phyloP scores from a whole-genome alignment of 2,329 filamentous ascomycete species.

The Epichloe gansuensis region DNA sequence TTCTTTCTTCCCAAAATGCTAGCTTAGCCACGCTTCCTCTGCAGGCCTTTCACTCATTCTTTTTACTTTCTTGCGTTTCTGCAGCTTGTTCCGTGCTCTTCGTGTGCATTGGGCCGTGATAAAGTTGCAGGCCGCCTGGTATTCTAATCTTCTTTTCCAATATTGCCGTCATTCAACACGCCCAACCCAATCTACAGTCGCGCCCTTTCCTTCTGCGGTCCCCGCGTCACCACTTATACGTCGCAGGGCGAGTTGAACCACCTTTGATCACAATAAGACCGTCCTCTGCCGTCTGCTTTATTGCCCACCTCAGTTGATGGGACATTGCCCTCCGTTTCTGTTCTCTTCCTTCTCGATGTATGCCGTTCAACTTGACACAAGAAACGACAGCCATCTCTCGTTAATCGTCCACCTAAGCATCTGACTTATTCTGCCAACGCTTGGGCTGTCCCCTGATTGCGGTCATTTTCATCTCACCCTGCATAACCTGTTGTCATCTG shows the following conservation, averaged over 20 bases:
- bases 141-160: neutral
- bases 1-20: neutral
- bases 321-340: neutral
- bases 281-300: neutral
- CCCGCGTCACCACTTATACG: slow-evolving; percentile 8
- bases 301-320: neutral
- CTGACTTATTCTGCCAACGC: neutral
- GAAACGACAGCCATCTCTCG: neutral
- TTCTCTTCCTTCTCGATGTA: neutral
- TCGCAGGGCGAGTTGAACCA: slow-evolving; percentile 7
- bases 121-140: neutral
- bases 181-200: neutral
- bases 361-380: neutral
- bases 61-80: slow-evolving; percentile 3
- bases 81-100: neutral
- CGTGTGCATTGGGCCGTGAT: neutral
- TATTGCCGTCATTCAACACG: neutral
- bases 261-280: slow-evolving; percentile 1
- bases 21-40: neutral
- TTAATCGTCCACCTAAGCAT: neutral
- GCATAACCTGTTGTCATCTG: neutral
- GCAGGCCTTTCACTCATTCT: slow-evolving; percentile 1
- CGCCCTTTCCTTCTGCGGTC: slow-evolving; percentile 1
- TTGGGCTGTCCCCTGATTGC: neutral
- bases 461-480: neutral